Conservation (phyloP, 1,139 yeast species). For the Protomyces inundatus region DNA sequence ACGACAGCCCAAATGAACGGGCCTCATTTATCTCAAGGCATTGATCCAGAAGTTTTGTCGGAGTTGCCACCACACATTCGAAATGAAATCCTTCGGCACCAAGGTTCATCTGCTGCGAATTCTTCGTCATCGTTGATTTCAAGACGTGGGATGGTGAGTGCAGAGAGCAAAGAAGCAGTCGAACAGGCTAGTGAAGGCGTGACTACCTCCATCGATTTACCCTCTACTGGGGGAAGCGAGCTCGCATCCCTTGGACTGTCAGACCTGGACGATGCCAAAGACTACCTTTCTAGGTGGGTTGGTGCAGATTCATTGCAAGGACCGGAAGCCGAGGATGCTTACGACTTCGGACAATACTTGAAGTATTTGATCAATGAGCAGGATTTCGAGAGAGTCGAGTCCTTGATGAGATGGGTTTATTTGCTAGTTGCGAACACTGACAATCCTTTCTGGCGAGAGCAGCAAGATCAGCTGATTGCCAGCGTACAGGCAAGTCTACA, state of each 20-base stretch:
- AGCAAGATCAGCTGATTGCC: no score
- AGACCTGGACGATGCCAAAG: constrained; percentile 41
- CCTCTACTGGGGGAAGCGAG: not conserved
- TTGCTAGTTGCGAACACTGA: constrained; percentile 3
- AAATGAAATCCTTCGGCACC: not conserved
- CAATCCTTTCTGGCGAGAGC: not conserved
- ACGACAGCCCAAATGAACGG: no score
- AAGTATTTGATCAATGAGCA: constrained; percentile 21
- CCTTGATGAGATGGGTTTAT: constrained; percentile 26
- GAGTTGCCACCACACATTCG: constrained; percentile 7
- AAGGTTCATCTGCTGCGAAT: not conserved
- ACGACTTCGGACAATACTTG: constrained; percentile 33
- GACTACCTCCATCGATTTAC: not conserved
- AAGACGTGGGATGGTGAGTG: constrained; percentile 1
- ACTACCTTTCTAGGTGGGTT: constrained; percentile 50
- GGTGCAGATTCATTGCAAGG: constrained; percentile 46
- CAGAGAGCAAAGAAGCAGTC: constrained; percentile 26
- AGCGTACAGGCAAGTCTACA: no score
- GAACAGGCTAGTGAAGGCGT: no score
- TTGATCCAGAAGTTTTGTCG: constrained; percentile 15
- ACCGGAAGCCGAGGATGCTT: constrained; percentile 56
- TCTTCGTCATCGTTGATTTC: not conserved
- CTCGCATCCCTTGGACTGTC: not conserved
- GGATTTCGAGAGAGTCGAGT: constrained; percentile 29
- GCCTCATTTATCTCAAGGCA: not conserved